These are phyloP conservation scores for Rubia peregrina DNA, from an alignment of 305 asterid genomes.

Conservation along the genomic window DNA sequence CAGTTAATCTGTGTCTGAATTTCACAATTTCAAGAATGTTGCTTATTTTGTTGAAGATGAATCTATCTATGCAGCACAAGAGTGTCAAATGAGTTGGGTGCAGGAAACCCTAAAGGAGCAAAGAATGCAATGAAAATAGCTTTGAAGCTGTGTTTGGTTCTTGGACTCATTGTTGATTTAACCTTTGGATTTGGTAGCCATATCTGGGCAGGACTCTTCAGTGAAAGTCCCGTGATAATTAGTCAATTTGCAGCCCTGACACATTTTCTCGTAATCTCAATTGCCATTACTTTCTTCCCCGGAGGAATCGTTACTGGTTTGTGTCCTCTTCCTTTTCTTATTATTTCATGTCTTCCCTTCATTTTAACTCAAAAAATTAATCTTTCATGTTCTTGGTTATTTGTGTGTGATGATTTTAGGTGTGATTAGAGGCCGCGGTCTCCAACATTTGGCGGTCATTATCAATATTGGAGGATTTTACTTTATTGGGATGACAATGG, in stretches of 20 bases:
- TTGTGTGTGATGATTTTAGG: conserved; percentile 20
- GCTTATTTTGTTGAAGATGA: background rate
- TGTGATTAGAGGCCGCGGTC: conserved; percentile 49
- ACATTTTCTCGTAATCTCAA: conserved; percentile 45
- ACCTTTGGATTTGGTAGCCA: conserved; percentile 41
- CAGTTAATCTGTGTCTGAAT: background rate
- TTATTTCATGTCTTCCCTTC: background rate
- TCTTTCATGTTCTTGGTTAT: background rate
- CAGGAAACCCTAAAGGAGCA: conserved; percentile 45
- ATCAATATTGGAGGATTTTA: conserved; percentile 30
- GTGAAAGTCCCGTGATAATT: conserved; percentile 41
- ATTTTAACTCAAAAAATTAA: background rate
- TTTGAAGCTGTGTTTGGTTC: conserved; percentile 41
- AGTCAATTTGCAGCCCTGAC: conserved; percentile 43
- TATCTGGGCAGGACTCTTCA: conserved; percentile 54
- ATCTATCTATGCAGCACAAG: conserved; percentile 42
- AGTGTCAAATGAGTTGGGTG: conserved; percentile 33
- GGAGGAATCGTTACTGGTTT: conserved; percentile 48
- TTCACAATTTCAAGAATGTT: background rate
- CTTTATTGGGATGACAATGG: conserved; percentile 32
- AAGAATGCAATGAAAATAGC: conserved; percentile 55
- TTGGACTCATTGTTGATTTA: conserved; percentile 29
- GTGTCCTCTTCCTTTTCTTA: background rate
- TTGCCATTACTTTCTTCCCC: conserved; percentile 39
- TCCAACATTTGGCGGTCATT: conserved; percentile 29